phyloP scores from a whole-genome alignment of 2,329 filamentous ascomycete genomes.

The Penicillium sclerotiorum region DNA sequence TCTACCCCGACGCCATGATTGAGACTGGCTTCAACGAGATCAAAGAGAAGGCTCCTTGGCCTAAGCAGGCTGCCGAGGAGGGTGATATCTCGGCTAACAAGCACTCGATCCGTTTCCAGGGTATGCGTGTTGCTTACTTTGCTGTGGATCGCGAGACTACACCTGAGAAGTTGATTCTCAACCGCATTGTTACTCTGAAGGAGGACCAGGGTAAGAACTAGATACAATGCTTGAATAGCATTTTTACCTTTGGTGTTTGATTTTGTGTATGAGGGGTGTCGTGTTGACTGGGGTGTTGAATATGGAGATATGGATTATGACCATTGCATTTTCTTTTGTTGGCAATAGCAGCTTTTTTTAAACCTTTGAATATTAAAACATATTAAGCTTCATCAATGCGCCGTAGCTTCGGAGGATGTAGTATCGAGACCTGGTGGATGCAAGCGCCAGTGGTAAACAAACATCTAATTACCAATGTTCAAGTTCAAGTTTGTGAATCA shows the following conservation, averaged over 20 bases:
- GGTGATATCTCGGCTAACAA: slow-evolving; percentile 50
- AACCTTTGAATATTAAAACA: background rate
- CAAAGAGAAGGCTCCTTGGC: slow-evolving; percentile 73
- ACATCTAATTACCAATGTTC: no score
- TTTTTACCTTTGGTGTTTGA: background rate
- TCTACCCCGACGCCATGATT: slow-evolving; percentile 77
- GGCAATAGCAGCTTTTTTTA: background rate
- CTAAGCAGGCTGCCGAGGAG: slow-evolving; percentile 63
- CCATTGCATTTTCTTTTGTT: background rate
- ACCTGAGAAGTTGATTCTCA: slow-evolving; percentile 79
- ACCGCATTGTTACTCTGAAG: slow-evolving; percentile 89
- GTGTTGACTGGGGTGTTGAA: background rate
- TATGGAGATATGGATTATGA: slow-evolving; percentile 2
- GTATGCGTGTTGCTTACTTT: slow-evolving; percentile 71
- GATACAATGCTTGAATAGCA: background rate
- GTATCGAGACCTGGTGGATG: background rate
- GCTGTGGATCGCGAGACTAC: slow-evolving; percentile 74
- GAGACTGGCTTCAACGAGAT: slow-evolving; percentile 84
- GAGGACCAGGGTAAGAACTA: slow-evolving; percentile 53
- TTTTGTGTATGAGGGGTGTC: background rate
- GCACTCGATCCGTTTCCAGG: slow-evolving; percentile 86
- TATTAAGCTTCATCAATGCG: background rate
- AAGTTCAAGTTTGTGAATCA: no score
- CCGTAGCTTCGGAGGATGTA: no score
- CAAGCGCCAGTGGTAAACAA: no score